Evolutionary conservation across 2,329 filamentous ascomycete genomes (phyloP), one percentile per base, ranked within the genome.

Genomic region (Blastomyces parvus): DNA sequence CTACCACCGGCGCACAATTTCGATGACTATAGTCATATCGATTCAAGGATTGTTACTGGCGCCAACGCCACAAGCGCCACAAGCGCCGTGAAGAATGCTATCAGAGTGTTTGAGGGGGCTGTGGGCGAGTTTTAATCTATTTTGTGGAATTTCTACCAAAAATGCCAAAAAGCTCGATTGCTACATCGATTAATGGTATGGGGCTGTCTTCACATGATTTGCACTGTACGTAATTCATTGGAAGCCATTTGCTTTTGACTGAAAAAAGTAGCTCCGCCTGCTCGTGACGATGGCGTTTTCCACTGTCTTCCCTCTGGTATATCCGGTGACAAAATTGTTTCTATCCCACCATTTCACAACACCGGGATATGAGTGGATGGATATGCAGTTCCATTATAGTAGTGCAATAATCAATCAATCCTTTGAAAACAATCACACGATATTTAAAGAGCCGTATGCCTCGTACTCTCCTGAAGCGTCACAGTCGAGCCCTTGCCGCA

Each of bases 61-160:
- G 71, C 74, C 67, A 79, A 79, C 66, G 77, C 78, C 5, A 73
- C 74, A 8, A 79, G 78, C 66, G 73, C 77, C 8, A 65, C 60
- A 13, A 74, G 74, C 9, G 78, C 76, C 40, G 76, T 76, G 11
- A 67, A 70, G 59, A 77, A 76, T 58, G 74, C 70, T 1, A 74
- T 79, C 22, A 69, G 72, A 40, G 74, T 70, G 6, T 80, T 78
- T 65, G 71, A 78, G 19, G 66, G 66, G 52, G 42, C 62, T 42
- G 48, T 56, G 36, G 63, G 60, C 25, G 73, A 63, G n/a, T 42
- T 33, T 14, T 46, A 59, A 48, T 36, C 19, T 14, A 25, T 46
- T 22, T 59, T 5, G 38, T 46, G 36, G 25, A 30, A 42, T 42
- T 33, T 52, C 11, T 27, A 44, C 38, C 42, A 44, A 59, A 59